Evolutionary conservation across 257 asterid genomes (phyloP).

Genomic region (Capsicum chinense): DNA sequence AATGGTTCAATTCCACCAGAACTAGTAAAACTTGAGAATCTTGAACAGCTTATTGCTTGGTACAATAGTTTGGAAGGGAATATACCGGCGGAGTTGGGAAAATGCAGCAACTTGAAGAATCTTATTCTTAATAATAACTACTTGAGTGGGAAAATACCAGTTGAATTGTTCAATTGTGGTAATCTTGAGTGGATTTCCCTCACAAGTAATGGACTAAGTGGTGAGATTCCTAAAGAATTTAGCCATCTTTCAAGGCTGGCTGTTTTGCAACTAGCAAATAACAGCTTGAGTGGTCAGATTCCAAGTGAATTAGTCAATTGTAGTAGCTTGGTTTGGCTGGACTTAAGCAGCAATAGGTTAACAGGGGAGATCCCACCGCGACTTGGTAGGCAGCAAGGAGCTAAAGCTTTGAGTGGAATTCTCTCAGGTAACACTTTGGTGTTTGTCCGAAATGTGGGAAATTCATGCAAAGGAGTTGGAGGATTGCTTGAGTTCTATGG

Average conservation of each 20-base stretch:
- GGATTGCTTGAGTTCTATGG: constrained; percentile 90
- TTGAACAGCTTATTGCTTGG: constrained; percentile 94
- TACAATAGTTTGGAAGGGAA: constrained; percentile 79
- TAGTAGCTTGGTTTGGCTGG: constrained; percentile 87
- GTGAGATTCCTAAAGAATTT: constrained; percentile 72
- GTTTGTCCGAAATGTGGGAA: constrained; percentile 84
- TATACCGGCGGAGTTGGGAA: constrained; percentile 78
- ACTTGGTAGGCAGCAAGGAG: constrained; percentile 82
- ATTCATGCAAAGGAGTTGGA: constrained; percentile 92
- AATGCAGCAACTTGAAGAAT: constrained; percentile 81
- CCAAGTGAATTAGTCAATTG: constrained; percentile 73
- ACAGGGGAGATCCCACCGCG: constrained; percentile 84
- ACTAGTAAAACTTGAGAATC: constrained; percentile 69
- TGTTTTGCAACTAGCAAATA: constrained; percentile 82
- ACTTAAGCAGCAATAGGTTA: constrained; percentile 69
- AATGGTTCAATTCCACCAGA: constrained; percentile 84
- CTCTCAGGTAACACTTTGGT: constrained; percentile 86
- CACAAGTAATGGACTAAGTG: constrained; percentile 75
- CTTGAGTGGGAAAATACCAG: constrained; percentile 71
- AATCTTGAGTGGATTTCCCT: constrained; percentile 86
- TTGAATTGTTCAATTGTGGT: constrained; percentile 60
- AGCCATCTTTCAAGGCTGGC: constrained; percentile 70
- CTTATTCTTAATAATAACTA: constrained; percentile 84
- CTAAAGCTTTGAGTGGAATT: constrained; percentile 79
- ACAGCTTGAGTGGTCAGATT: constrained; percentile 75